These are phyloP conservation scores for Epichloe amarillans DNA, from an alignment of 2,329 filamentous ascomycete species.

Conservation along the genomic window DNA sequence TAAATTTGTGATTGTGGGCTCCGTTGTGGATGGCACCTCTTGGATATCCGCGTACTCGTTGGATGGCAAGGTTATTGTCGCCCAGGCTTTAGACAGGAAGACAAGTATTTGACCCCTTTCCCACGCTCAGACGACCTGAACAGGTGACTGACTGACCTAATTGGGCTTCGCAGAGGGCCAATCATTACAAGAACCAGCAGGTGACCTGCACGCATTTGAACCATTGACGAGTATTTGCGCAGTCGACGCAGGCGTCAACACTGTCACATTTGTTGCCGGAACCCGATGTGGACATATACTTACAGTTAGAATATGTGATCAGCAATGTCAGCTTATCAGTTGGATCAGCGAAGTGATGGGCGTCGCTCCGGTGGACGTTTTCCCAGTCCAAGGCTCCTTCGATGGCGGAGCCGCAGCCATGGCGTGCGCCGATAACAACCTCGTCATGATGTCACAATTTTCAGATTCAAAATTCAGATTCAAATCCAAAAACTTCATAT, in stretches of 20 bases:
- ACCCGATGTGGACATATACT: slow-evolving; percentile 40
- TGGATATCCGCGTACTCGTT: slow-evolving; percentile 20
- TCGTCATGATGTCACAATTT: slow-evolving; percentile 29
- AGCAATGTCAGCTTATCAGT: slow-evolving; percentile 11
- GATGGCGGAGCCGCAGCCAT: slow-evolving; percentile 21
- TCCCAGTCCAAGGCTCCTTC: slow-evolving; percentile 14
- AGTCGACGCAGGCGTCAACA: slow-evolving; percentile 15
- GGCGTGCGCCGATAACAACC: slow-evolving; percentile 33
- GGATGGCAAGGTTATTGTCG: slow-evolving; percentile 12
- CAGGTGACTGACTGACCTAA: neutral
- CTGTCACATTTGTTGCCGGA: slow-evolving; percentile 27
- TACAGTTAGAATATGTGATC: slow-evolving; percentile 19
- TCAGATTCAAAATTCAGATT: slow-evolving; percentile 19
- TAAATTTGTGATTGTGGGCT: slow-evolving; percentile 20
- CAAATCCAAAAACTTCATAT: slow-evolving; percentile 31
- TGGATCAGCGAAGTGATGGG: slow-evolving; percentile 22
- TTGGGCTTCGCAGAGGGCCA: neutral
- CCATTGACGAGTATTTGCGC: slow-evolving; percentile 33
- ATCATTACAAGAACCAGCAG: neutral
- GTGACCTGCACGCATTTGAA: slow-evolving; percentile 15
- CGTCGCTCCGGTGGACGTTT: slow-evolving; percentile 22
- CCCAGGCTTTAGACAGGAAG: slow-evolving; percentile 4
- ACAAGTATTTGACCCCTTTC: neutral
- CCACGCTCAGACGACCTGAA: neutral
- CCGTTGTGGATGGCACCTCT: slow-evolving; percentile 19